Base-by-base conservation (phyloP, 2,329 filamentous ascomycete genomes). In the Fusarium zealandicum region DNA sequence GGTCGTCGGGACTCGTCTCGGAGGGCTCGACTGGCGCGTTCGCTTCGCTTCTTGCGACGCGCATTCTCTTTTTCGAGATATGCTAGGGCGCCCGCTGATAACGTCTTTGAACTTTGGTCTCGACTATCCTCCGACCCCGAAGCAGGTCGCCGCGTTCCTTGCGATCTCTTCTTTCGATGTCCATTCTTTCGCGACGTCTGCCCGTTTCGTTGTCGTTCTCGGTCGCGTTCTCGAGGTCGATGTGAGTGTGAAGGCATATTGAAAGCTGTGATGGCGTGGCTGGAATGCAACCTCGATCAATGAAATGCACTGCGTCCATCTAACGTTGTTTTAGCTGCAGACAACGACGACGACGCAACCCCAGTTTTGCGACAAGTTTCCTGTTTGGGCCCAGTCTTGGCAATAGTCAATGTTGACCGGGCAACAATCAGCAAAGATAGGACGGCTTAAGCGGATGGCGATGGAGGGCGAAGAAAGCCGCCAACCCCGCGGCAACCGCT, bases 51-150 rank as follows among this genome's bases (percentile, higher is more conserved):
- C 58, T 84, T 81, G 20, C 81, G 78, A 16, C 71, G 70, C 18
- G 71, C 68, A 71, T 90, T 87, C 47, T 83, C 75, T 42, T 83
- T 79, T 64, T 91, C 82, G 39, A 93, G 73, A 66, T 86, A 84
- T 11, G 86, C 87, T 41, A 93, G 73, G 5, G 88, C 85, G 63
- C 85, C 82, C 3, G 75, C 70, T 5, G 79, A 81, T 20, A 81
- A 69, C 5, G 69, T 54, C 16, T 67, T 65, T 2, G 69, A 64
- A n/a, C 56, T 59, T 40, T 62, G 55, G 17, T 67, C 69, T 37
- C 63, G 54, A n/a, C 64, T 71, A 5, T 73, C 74, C 18, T 77
- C 75, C 0, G 72, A 68, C 6, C 66, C 67, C 2, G 75, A 69
- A 3, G 59, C 65, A 3, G 72, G 64, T n/a, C 72, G 67, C 36